Evolutionary conservation across 2,329 filamentous ascomycete species (phyloP), one percentile per base, ranked within the genome.

Genomic region (Verticillium zaregamsianum): DNA sequence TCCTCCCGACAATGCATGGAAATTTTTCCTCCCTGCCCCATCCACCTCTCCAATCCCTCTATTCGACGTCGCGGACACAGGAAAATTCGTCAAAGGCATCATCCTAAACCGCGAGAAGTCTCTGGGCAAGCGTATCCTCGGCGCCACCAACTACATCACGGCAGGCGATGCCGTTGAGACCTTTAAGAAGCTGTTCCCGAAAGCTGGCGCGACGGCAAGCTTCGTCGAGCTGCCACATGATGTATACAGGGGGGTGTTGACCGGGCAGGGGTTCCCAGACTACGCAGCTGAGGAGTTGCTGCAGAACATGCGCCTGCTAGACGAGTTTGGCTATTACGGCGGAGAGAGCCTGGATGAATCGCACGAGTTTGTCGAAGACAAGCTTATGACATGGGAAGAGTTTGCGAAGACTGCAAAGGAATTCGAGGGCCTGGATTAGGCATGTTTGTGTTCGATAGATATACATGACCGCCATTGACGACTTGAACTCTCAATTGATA

Each of bases 301-400:
- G 11, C 77, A 80, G 68, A 80, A 79, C 61, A 72, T 78, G 69
- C 65, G 73, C 17, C 68, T 80, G 7, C 62, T 80, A 20, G 69
- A 74, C 33, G 73, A 76, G n/a, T 77, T 74, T 4, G 77, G 77
- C 1, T 80, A 80, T 63, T 80, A 76, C 40, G 73, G 61, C 5
- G 74, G 73, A 0, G 75, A 68, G 35, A 68, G 69, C 55, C 61
- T 78, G 8, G 66, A 67, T 8, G 70, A 72, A 63, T 75, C 72
- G 35, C 59, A 70, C 45, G 65, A 61, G 3, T 64, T 78, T 31
- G 40, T 79, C 5, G 71, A 72, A 2, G 73, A 76, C 45, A 70
- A 73, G 71, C 72, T 76, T 2, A 74, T 70, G 0, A 73, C 70
- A 2, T 78, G 75, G 76, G 75, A 71, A 67, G 70, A 74, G 4